phyloP scores from a whole-genome alignment of 2,329 filamentous ascomycete genomes.

The Talaromyces rugulosus region DNA sequence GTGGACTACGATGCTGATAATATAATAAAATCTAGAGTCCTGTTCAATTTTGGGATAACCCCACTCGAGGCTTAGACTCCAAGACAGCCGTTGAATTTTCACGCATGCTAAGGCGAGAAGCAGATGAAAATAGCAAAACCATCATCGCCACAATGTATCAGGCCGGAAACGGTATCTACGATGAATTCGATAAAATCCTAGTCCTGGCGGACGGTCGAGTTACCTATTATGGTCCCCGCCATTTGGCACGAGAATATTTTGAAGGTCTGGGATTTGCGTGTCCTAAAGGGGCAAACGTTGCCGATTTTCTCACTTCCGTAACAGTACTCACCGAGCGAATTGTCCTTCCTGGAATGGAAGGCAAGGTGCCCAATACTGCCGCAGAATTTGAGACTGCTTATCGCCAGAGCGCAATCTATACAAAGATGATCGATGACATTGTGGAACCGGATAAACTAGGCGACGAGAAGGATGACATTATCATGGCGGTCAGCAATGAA shows the following conservation, averaged over 20 bases:
- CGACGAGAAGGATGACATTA: conserved; percentile 26
- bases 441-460: conserved; percentile 25
- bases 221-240: conserved; percentile 59
- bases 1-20: conserved; percentile 15
- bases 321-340: conserved; percentile 51
- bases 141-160: conserved; percentile 64
- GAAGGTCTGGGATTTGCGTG: conserved; percentile 61
- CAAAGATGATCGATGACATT: conserved; percentile 48
- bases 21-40: conserved; percentile 27
- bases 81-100: conserved; percentile 59
- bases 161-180: conserved; percentile 64
- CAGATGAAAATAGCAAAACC: conserved; percentile 54
- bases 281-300: conserved; percentile 58
- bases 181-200: conserved; percentile 65
- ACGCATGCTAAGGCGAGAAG: conserved; percentile 56
- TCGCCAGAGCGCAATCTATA: conserved; percentile 47
- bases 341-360: conserved; percentile 30
- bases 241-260: conserved; percentile 58
- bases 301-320: conserved; percentile 62
- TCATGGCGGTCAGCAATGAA: conserved; percentile 25
- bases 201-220: conserved; percentile 62
- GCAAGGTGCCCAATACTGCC: conserved; percentile 29
- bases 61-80: conserved; percentile 61
- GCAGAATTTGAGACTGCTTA: conserved; percentile 48
- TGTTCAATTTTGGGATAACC: conserved; percentile 64